Percentiles rank a stretch among this genome's conserved stretches.
Evolutionary conservation across 306 rosid species (phyloP).

Genomic region (Morella rubra): DNA sequence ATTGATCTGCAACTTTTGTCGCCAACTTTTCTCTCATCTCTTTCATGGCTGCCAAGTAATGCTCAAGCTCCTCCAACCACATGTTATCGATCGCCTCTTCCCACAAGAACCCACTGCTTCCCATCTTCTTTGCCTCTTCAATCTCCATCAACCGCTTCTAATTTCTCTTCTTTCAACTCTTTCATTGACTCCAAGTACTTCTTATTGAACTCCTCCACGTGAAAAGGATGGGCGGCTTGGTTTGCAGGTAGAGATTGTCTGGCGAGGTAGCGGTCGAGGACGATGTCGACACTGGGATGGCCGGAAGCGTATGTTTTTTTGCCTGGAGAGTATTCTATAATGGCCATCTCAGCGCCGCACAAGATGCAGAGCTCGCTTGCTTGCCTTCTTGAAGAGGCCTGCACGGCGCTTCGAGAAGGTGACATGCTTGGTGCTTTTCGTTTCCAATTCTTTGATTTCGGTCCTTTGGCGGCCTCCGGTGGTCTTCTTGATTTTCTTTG

Average conservation of each 20-base stretch:
- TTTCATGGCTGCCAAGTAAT: slow-evolving; percentile 23
- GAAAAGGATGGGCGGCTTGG: not conserved
- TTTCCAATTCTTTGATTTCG: slow-evolving; percentile 47
- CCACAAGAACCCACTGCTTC: slow-evolving; percentile 36
- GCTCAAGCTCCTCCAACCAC: slow-evolving; percentile 32
- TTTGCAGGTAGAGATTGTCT: not conserved
- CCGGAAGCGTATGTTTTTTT: slow-evolving; percentile 44
- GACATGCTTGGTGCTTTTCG: slow-evolving; percentile 42
- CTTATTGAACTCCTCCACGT: slow-evolving; percentile 19
- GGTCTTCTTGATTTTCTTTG: slow-evolving; percentile 14
- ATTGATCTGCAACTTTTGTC: slow-evolving; percentile 11
- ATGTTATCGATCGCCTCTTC: slow-evolving; percentile 36
- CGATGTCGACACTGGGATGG: slow-evolving; percentile 32
- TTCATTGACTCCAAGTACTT: slow-evolving; percentile 31
- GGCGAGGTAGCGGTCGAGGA: slow-evolving; percentile 30
- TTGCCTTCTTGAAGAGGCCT: slow-evolving; percentile 57
- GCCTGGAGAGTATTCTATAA: slow-evolving; percentile 46
- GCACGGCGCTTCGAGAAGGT: slow-evolving; percentile 53
- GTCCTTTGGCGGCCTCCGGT: slow-evolving; percentile 46
- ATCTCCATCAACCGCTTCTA: slow-evolving; percentile 16
- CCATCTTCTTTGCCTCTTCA: slow-evolving; percentile 3
- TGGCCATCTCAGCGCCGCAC: slow-evolving; percentile 40
- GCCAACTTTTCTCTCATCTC: slow-evolving; percentile 38
- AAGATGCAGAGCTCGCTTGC: slow-evolving; percentile 50
- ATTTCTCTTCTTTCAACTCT: slow-evolving; percentile 37